Percentiles rank a stretch among this genome's conserved stretches.
Evolutionary conservation across 805 yeast species (phyloP).

Genomic region (Ogataea philodendri): DNA sequence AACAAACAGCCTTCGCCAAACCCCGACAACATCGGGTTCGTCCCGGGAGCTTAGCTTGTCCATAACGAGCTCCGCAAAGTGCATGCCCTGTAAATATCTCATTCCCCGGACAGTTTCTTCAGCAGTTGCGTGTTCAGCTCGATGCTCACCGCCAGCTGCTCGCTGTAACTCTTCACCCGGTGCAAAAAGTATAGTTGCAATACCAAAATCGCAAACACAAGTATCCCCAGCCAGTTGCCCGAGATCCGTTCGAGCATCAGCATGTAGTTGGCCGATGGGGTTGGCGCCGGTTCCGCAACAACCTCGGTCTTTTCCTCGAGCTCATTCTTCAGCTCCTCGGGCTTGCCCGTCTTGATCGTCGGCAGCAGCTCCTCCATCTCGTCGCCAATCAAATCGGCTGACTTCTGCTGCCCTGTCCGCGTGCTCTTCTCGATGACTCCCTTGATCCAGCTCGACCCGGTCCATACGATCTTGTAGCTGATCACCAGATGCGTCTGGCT

Average conservation of each 20-base stretch:
- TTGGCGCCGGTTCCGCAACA: constrained; percentile 1
- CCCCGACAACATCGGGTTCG: constrained; percentile 20
- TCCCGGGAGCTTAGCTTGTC: constrained; percentile 21
- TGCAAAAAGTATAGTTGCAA: constrained; percentile 10
- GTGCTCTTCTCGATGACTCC: constrained; percentile 85
- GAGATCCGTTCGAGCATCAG: constrained; percentile 8
- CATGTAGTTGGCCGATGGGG: background rate
- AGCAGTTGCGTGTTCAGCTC: constrained; percentile 3
- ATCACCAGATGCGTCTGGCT: constrained; percentile 59
- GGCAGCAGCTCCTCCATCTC: constrained; percentile 25
- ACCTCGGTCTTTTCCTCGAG: background rate
- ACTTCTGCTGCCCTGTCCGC: constrained; percentile 70
- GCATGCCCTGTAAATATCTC: constrained; percentile 8
- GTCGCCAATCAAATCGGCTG: constrained; percentile 42
- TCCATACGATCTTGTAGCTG: constrained; percentile 85
- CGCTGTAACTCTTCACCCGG: constrained; percentile 7
- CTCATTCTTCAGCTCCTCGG: constrained; percentile 1
- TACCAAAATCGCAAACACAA: constrained; percentile 9
- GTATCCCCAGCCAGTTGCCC: constrained; percentile 13
- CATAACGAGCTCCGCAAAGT: too few species aligned
- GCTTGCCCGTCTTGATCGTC: constrained; percentile 8
- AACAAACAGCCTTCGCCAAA: constrained; percentile 27
- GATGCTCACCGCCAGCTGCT: constrained; percentile 1
- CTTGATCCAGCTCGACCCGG: constrained; percentile 89
- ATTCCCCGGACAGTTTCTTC: constrained; percentile 1